These are phyloP conservation scores for Cytospora chrysosperma DNA, from an alignment of 2,329 filamentous ascomycete species.

Conservation along the genomic window DNA sequence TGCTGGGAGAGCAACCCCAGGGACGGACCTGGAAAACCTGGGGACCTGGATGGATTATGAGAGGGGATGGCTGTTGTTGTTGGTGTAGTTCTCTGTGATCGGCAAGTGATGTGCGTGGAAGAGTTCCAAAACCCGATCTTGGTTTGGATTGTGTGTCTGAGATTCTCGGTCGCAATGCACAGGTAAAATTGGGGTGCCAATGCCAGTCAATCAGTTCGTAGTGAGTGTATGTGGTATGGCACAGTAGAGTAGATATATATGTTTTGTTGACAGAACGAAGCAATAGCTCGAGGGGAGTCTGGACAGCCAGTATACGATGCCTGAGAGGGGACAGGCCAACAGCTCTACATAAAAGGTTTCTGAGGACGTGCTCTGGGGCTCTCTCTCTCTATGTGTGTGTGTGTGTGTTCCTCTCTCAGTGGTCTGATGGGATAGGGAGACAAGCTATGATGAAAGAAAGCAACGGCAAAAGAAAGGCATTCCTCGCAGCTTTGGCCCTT, in stretches of 20 bases:
- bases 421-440: neutral
- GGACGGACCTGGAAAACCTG: neutral
- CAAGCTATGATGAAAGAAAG: slow-evolving; percentile 21
- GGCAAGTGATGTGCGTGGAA: slow-evolving; percentile 15
- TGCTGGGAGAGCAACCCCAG: neutral
- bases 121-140: slow-evolving; percentile 16
- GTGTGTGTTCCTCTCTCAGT: neutral
- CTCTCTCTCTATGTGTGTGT: neutral
- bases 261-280: neutral
- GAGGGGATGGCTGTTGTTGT: slow-evolving; percentile 5
- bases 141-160: neutral
- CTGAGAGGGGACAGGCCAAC: slow-evolving; percentile 13
- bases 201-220: neutral
- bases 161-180: slow-evolving; percentile 5
- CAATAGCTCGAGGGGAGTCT: neutral
- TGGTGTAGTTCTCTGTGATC: slow-evolving; percentile 7
- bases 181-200: slow-evolving; percentile 10
- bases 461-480: slow-evolving; percentile 8
- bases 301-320: slow-evolving; percentile 3
- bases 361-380: neutral
- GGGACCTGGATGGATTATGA: slow-evolving; percentile 6
- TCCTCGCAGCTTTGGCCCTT: slow-evolving; percentile 3
- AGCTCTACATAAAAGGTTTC: slow-evolving; percentile 19
- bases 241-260: neutral
- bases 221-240: neutral